Base-by-base conservation (phyloP, 345 rosid species). In the Carallia brachiata region DNA sequence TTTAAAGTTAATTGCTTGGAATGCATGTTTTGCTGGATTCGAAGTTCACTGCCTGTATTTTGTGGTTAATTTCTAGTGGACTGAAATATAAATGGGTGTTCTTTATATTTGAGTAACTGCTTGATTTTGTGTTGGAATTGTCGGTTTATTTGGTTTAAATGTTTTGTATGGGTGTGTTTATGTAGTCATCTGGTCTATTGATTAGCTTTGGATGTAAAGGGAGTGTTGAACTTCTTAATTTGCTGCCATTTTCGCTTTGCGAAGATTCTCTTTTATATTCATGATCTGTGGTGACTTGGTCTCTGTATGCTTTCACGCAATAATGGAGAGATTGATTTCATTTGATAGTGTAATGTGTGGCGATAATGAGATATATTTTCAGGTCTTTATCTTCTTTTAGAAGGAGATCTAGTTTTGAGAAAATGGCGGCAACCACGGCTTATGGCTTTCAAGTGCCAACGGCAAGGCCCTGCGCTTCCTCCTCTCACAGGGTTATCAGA, bases 401-500 rank as follows among this genome's bases (percentile, higher is more conserved):
- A 36, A 78, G 52, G 47, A 78, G 62, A 73, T 66, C 65, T 57
- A 30, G 68, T 63, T 34, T 73, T 34, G 65, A 75, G 71, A 80
- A 65, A 79, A 91, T 91, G 97, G 88, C 90, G 7, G 85, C 84
- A 30, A 69, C 81, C 64, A 76, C 81, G 62, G 89, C 89, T 67
- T 86, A 87, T 65, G 74, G 88, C 70, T 75, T 91, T 55, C 91
- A 87, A 57, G 65, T 89, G 75, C 85, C 83, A 52, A 71, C 85
- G 9, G 73, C 75, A 70, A 81, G 87, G 71, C 89, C 92, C 19
- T 80, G 70, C 82, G 61, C 84, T 66, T 84, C 85, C 47, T 68
- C 90, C 58, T 78, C 91, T 56, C 58, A 13, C 32, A 78, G 72
- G 61, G 82, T 72, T 78, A 39, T 82, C 23, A 84, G 78, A 73